Conservation (phyloP, 306 rosid species). For the Prunus fruticosa region DNA sequence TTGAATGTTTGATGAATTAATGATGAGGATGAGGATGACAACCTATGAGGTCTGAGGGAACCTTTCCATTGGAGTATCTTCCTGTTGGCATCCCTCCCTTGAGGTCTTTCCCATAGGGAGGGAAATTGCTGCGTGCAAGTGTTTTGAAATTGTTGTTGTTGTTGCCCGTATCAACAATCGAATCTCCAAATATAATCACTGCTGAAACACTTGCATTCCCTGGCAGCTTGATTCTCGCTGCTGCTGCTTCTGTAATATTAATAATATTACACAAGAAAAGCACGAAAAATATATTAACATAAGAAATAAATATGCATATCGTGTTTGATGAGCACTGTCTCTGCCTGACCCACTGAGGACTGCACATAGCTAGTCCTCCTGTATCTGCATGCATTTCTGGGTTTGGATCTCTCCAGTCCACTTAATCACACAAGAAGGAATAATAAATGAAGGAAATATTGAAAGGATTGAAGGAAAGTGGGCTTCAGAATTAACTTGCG, state of each 20-base stretch:
- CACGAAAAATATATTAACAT: background rate
- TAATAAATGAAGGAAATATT: too few species aligned
- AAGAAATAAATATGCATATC: too few species aligned
- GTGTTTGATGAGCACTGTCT: background rate
- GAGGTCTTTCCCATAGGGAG: constrained; percentile 66
- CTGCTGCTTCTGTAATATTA: background rate
- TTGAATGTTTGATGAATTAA: too few species aligned
- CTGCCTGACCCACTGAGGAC: background rate
- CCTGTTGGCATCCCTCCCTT: constrained; percentile 58
- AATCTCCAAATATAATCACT: constrained; percentile 67
- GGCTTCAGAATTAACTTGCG: too few species aligned
- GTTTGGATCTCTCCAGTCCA: background rate
- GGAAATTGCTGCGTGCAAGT: constrained; percentile 46
- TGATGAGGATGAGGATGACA: background rate
- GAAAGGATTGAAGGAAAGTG: too few species aligned
- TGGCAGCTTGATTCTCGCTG: constrained; percentile 6
- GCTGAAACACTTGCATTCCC: constrained; percentile 42
- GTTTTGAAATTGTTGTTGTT: constrained; percentile 54
- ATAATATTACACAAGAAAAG: background rate
- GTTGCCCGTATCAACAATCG: constrained; percentile 67
- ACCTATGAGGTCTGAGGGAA: constrained; percentile 68
- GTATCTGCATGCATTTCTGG: background rate
- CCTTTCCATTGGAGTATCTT: constrained; percentile 63
- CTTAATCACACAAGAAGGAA: too few species aligned
- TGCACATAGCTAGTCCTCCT: background rate